These are phyloP conservation scores for Aspergillus udagawae DNA, from an alignment of 2,329 filamentous ascomycete genomes.

Conservation along the genomic window DNA sequence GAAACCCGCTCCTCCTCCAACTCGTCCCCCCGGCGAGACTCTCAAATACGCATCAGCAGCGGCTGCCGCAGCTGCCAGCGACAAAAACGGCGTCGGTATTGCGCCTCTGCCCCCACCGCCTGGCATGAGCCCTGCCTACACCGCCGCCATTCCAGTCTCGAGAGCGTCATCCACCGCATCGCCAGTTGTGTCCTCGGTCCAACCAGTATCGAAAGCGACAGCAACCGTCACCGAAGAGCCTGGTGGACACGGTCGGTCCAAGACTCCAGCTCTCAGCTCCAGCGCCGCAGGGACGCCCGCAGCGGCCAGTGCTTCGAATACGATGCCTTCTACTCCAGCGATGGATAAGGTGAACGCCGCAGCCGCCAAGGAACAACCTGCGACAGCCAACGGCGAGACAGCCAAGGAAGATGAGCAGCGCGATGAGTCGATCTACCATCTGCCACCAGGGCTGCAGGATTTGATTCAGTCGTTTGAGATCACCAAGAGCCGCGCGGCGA, in stretches of 20 bases:
- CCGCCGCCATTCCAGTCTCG: slow-evolving; percentile 47
- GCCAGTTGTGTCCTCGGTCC: slow-evolving; percentile 47
- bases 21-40: slow-evolving; percentile 79
- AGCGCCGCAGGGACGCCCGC: slow-evolving; percentile 34
- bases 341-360: slow-evolving; percentile 44
- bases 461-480: slow-evolving; percentile 86
- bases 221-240: slow-evolving; percentile 40
- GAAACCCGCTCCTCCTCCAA: slow-evolving; percentile 88
- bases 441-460: slow-evolving; percentile 84
- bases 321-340: slow-evolving; percentile 45
- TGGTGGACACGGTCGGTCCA: slow-evolving; percentile 37
- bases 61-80: slow-evolving; percentile 84
- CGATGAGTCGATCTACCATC: slow-evolving; percentile 85
- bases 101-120: slow-evolving; percentile 89
- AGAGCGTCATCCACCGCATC: slow-evolving; percentile 58
- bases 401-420: slow-evolving; percentile 44
- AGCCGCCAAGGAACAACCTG: slow-evolving; percentile 36
- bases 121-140: slow-evolving; percentile 52
- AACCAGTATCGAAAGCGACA: slow-evolving; percentile 41
- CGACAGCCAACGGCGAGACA: slow-evolving; percentile 46
- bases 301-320: slow-evolving; percentile 33
- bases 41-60: slow-evolving; percentile 97
- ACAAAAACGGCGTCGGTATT: slow-evolving; percentile 85
- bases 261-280: slow-evolving; percentile 50
- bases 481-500: slow-evolving; percentile 64